Evolutionary conservation across 306 rosid species (phyloP).

Genomic region (Quercus cerris): DNA sequence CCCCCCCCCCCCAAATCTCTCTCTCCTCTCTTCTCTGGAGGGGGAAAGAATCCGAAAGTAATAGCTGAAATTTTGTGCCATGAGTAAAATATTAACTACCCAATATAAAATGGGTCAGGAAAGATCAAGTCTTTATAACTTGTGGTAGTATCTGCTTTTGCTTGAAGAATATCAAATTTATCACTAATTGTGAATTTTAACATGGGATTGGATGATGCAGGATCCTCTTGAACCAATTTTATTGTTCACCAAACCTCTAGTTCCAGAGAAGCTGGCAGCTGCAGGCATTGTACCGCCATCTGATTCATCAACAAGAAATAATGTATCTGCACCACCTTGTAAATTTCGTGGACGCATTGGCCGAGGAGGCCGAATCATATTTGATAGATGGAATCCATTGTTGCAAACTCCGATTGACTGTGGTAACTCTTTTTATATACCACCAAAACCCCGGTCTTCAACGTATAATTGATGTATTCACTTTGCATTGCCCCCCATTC

Average conservation of each 20-base stretch:
- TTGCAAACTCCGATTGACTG: conserved; percentile 81
- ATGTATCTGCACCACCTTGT: conserved; percentile 49
- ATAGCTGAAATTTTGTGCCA: not conserved
- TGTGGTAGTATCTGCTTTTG: not conserved
- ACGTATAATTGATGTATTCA: conserved; percentile 54
- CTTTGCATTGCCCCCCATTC: not conserved
- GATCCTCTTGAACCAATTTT: conserved; percentile 93
- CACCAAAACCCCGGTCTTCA: conserved; percentile 68
- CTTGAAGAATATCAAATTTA: not conserved
- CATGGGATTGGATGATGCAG: conserved; percentile 47
- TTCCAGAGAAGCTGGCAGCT: conserved; percentile 89
- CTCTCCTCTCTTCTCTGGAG: not conserved
- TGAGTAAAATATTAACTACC: not conserved
- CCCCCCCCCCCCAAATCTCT: not conserved
- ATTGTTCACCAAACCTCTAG: conserved; percentile 77
- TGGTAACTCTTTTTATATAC: conserved; percentile 71
- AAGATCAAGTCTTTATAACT: not conserved
- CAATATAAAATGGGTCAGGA: not conserved
- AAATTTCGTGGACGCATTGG: conserved; percentile 84
- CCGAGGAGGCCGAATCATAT: conserved; percentile 91
- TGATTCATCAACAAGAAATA: conserved; percentile 49
- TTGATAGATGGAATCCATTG: conserved; percentile 88
- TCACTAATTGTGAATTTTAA: conserved; percentile 13
- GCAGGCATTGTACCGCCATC: conserved; percentile 72
- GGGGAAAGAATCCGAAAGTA: not conserved